phyloP scores from a whole-genome alignment of 2,329 filamentous ascomycete species.

The Epichloe sibirici region DNA sequence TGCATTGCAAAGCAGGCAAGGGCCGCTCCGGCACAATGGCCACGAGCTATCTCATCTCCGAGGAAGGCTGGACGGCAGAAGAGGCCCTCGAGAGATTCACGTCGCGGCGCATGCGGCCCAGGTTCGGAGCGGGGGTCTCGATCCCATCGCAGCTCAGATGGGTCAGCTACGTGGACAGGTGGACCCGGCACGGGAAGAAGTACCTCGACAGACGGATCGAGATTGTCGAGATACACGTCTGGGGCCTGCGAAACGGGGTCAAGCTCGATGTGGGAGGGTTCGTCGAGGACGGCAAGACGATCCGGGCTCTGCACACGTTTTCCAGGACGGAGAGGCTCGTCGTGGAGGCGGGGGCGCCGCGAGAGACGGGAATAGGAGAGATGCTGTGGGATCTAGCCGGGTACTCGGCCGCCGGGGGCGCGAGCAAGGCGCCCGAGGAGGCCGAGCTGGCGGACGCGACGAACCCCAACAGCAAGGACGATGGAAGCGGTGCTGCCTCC shows the following conservation, averaged over 20 bases:
- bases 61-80: conserved; percentile 52
- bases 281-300: conserved; percentile 77
- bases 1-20: conserved; percentile 97
- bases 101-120: conserved; percentile 73
- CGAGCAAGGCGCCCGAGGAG: conserved; percentile 24
- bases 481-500: conserved; percentile 2
- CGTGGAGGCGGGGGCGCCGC: conserved; percentile 44
- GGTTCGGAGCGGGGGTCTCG: conserved; percentile 79
- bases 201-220: conserved; percentile 79
- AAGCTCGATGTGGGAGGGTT: conserved; percentile 79
- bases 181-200: conserved; percentile 60
- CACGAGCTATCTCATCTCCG: conserved; percentile 80
- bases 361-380: conserved; percentile 35
- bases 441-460: conserved; percentile 18
- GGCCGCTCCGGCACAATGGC: conserved; percentile 80
- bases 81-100: conserved; percentile 52
- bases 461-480: neutral
- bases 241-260: conserved; percentile 78
- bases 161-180: conserved; percentile 78
- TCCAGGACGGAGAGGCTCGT: conserved; percentile 57
- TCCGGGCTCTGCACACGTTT: conserved; percentile 76
- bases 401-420: conserved; percentile 14
- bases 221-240: conserved; percentile 78
- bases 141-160: conserved; percentile 88
- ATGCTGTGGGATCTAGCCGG: conserved; percentile 42